These are phyloP conservation scores for Zygoascus bituminiphila DNA, from an alignment of 805 yeast species.

Conservation along the genomic window DNA sequence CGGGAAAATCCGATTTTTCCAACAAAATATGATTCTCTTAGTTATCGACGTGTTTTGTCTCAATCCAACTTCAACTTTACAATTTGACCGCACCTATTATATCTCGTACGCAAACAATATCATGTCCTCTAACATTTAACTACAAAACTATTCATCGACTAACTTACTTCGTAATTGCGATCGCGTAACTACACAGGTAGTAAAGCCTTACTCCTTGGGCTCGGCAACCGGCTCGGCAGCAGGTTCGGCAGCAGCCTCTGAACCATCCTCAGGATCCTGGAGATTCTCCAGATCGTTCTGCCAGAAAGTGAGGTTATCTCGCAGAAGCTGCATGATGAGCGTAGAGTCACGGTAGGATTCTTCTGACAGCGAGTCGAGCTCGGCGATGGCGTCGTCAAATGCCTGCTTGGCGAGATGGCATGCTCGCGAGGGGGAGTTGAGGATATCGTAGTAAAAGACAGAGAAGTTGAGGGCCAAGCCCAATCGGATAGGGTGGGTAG, in stretches of 20 bases:
- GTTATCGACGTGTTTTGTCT: too few species aligned
- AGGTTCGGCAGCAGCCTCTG: constrained; percentile 13
- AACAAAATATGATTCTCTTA: too few species aligned
- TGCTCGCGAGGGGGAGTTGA: constrained; percentile 97
- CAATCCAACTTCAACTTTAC: too few species aligned
- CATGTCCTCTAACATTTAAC: background rate
- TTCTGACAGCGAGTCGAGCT: constrained; percentile 93
- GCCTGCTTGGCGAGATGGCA: constrained; percentile 99
- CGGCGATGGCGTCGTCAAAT: constrained; percentile 98
- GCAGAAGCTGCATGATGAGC: constrained; percentile 94
- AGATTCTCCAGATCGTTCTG: constrained; percentile 47
- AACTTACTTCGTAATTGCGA: background rate
- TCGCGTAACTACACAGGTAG: background rate
- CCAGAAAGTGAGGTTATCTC: constrained; percentile 98
- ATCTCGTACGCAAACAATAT: background rate
- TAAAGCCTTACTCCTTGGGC: constrained; percentile 5
- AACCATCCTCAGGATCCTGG: constrained; percentile 14
- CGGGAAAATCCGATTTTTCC: too few species aligned
- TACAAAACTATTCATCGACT: background rate
- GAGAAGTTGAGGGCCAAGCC: constrained; percentile 97
- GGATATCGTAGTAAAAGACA: constrained; percentile 95
- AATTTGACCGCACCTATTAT: background rate
- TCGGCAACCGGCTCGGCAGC: constrained; percentile 12
- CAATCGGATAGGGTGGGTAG: constrained; percentile 97
- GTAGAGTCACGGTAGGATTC: constrained; percentile 98